Base-by-base conservation (phyloP, 1,284 basidiomycete genomes). In the Quambalaria eucalypti region DNA sequence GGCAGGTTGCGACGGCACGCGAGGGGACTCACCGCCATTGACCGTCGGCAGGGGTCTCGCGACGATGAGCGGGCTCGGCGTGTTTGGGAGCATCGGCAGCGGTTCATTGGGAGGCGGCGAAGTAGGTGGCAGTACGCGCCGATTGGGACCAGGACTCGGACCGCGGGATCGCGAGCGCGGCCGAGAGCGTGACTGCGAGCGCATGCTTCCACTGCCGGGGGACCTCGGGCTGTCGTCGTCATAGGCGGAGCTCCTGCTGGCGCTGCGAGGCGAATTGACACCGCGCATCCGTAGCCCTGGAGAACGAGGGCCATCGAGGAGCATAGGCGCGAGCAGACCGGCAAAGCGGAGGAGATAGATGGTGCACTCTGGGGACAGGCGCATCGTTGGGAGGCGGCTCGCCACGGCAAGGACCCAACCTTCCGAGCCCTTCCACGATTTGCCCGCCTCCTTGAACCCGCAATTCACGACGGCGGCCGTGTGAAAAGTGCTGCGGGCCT, bases 401-500 rank as follows among this genome's bases (percentile, higher is more conserved):
- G 54, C 54, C 28, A 56, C 54, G 9, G n/a, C 26, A 12, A 56
- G 40, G 1, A 56, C 54, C 52, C 52, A 56, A 2, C 54, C 54
- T 23, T 56, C 54, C 2, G 54, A 44, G 4, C 28, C 51, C 52
- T 36, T 25, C 23, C 21, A 23, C 5, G 21, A 12, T 3, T 36
- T 16, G 4, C 51, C 54, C 7, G 36, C 54, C n/a, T 56, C 52
- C 49, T 56, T 56, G 7, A 52, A 29, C 10, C 54, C 54, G 23
- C 48, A 51, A 23, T 29, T 38, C 14, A 52, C 54, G 21, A 56
- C 52, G 4, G 52, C 26, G n/a, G 54, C 54, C 2, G 50, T 28
- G 28, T 50, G 33, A 12, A 56, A 28, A 46, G 51, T n/a, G 16
- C 10, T 36, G 28, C 23, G 9, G 9, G 30, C 26, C 4, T 25